Base-by-base conservation (phyloP, 2,329 filamentous ascomycete species). In the Hymenoscyphus salicellus region DNA sequence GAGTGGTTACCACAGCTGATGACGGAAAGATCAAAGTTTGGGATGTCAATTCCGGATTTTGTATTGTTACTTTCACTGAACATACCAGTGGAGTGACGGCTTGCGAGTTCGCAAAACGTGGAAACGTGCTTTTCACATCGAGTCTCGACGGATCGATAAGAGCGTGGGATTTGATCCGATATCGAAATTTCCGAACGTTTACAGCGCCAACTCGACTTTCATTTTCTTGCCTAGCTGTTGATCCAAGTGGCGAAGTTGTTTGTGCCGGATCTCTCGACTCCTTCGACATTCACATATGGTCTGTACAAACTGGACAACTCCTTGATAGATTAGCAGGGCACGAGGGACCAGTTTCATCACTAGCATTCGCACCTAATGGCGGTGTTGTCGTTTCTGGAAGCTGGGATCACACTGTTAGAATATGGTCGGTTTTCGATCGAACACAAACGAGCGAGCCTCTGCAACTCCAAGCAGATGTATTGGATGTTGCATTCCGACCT, bases 1-100 rank as follows among this genome's bases (percentile, higher is more conserved):
- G 91, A 46, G 92, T 99, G 68, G 89, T 99, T 65, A 99, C 95
- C 0, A 90, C 92, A 1, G 91, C 95, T 2, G 96, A 99, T 72
- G 96, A 99, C 76, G 95, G 95, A 61, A 98, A 98, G 79, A 91
- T 99, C 77, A 99, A 99, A 77, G 92, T 99, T 38, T 99, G 95
- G 95, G 95, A 99, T 76, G 89, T 94, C 33, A 90, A 92, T 64
- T 97, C 95, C 0, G 95, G 96, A 0, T 99, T 99, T 80, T 99
- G 95, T 73, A 91, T 98, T 41, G 94, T 98, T 33, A 99, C 95
- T 0, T 99, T 99, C 72, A 97, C 94, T 0, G 96, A 99, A 77
- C 95, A 99, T 77, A 93, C 91, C 0, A 94, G 92, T 70, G 93
- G 92, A 62, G 93, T 99, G 2, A 98, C 94, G 11, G 91, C 92